Conservation (phyloP, 495 filamentous ascomycete species). For the Paragyromitra xinjiangensis region DNA sequence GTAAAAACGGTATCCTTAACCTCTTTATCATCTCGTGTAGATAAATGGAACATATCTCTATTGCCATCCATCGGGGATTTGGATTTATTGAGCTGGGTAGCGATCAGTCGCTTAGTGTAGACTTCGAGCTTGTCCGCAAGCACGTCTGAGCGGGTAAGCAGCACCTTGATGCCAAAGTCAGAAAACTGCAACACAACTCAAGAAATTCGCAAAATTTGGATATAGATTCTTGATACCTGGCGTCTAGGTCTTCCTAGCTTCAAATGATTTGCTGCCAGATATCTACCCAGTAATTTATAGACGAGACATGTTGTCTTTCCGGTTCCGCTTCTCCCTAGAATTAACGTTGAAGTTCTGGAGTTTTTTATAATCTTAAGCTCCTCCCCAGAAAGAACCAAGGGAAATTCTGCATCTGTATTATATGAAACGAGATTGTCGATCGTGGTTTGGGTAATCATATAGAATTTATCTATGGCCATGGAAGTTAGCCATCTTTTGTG, state of each 20-base stretch:
- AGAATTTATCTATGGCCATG: constrained; percentile 58
- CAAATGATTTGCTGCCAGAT: constrained; percentile 39
- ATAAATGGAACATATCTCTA: not conserved
- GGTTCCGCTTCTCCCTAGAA: constrained; percentile 62
- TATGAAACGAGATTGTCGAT: constrained; percentile 52
- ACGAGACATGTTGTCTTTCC: constrained; percentile 63
- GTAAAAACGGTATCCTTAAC: constrained; percentile 31
- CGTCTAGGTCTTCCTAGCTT: constrained; percentile 40
- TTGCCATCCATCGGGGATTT: not conserved
- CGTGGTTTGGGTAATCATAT: constrained; percentile 59
- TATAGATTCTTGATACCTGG: constrained; percentile 44
- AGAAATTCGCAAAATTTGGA: not conserved
- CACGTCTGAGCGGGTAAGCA: constrained; percentile 60
- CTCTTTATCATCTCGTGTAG: constrained; percentile 35
- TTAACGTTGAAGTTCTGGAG: constrained; percentile 58
- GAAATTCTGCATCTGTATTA: constrained; percentile 57
- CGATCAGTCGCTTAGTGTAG: constrained; percentile 59
- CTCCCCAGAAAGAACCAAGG: constrained; percentile 60
- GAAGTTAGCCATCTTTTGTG: not conserved
- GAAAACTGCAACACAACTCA: not conserved
- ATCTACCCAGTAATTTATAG: constrained; percentile 60
- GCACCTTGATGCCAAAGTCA: constrained; percentile 53
- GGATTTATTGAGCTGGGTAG: constrained; percentile 37
- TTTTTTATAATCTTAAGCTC: constrained; percentile 59
- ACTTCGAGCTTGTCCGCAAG: constrained; percentile 59